These are phyloP conservation scores for Simplicillium sp. DNA, from an alignment of 2,329 filamentous ascomycete genomes.

Conservation along the genomic window DNA sequence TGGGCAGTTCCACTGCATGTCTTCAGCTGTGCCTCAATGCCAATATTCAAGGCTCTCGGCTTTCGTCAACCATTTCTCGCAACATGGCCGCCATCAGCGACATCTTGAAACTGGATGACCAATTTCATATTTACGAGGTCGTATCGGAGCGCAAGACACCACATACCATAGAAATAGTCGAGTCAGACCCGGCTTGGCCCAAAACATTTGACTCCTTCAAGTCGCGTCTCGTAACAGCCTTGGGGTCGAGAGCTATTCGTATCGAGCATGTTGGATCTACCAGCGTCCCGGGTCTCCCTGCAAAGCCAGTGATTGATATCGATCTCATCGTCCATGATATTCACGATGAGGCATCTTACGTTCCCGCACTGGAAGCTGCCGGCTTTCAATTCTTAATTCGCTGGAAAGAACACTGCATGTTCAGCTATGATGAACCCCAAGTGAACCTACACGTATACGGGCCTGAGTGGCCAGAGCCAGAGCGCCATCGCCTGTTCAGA, in stretches of 20 bases:
- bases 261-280: constrained; percentile 36
- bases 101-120: not conserved
- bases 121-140: too few relatives aligned
- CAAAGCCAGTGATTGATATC: constrained; percentile 37
- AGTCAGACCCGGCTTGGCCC: constrained; percentile 19
- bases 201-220: constrained; percentile 14
- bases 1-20: too few relatives aligned
- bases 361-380: constrained; percentile 23
- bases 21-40: too few relatives aligned
- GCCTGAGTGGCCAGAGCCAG: constrained; percentile 23
- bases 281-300: constrained; percentile 29
- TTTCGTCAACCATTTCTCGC: not conserved
- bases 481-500: constrained; percentile 30
- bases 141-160: constrained; percentile 8
- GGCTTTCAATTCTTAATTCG: constrained; percentile 31
- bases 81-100: not conserved
- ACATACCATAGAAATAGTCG: constrained; percentile 14
- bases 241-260: constrained; percentile 17
- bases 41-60: not conserved
- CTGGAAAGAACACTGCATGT: constrained; percentile 34
- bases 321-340: constrained; percentile 31
- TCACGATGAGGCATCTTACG: constrained; percentile 24
- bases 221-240: constrained; percentile 15
- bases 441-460: constrained; percentile 34
- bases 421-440: constrained; percentile 17